Conservation (phyloP, 1,139 yeast genomes). For the Tardiomyces depauwii region DNA sequence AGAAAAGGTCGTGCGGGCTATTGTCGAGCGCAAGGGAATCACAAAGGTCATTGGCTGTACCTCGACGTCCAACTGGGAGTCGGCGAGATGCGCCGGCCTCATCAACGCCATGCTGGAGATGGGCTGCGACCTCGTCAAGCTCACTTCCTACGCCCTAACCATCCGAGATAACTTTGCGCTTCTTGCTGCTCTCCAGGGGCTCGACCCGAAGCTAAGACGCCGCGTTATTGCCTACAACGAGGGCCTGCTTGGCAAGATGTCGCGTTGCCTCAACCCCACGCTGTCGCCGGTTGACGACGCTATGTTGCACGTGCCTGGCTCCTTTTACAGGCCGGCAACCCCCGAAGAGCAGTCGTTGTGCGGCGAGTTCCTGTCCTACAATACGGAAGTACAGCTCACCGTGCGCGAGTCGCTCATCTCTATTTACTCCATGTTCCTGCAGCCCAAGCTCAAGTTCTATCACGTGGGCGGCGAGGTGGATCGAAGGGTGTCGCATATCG, state of each 20-base stretch:
- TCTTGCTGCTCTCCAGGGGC: too few species aligned
- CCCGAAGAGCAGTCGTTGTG: slow-evolving; percentile 1
- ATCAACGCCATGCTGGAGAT: slow-evolving; percentile 1
- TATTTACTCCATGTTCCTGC: slow-evolving; percentile 8
- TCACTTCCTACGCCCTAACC: too few species aligned
- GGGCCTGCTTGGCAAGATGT: slow-evolving; percentile 13
- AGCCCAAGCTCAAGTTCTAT: slow-evolving; percentile 10
- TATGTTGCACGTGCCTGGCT: slow-evolving; percentile 6
- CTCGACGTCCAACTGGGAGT: slow-evolving; percentile 8
- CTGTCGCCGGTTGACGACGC: slow-evolving; percentile 12
- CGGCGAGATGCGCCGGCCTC: slow-evolving; percentile 1
- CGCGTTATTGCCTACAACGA: slow-evolving; percentile 11
- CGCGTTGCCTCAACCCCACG: slow-evolving; percentile 9
- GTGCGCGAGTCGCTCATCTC: slow-evolving; percentile 9
- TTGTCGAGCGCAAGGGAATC: slow-evolving; percentile 3
- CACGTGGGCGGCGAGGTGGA: slow-evolving; percentile 8
- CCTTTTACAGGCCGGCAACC: slow-evolving; percentile 7
- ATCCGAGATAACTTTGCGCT: too few species aligned
- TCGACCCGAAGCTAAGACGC: slow-evolving; percentile 3
- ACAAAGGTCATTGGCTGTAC: slow-evolving; percentile 7
- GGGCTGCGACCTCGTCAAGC: too few species aligned
- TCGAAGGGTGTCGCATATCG: slow-evolving; percentile 1
- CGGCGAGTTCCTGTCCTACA: not conserved
- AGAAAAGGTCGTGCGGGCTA: slow-evolving; percentile 4
- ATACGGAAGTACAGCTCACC: slow-evolving; percentile 4